Percentiles rank a stretch among this genome's conserved stretches.
Evolutionary conservation across 805 yeast species (phyloP).

Genomic region (Starmerella geochares): DNA sequence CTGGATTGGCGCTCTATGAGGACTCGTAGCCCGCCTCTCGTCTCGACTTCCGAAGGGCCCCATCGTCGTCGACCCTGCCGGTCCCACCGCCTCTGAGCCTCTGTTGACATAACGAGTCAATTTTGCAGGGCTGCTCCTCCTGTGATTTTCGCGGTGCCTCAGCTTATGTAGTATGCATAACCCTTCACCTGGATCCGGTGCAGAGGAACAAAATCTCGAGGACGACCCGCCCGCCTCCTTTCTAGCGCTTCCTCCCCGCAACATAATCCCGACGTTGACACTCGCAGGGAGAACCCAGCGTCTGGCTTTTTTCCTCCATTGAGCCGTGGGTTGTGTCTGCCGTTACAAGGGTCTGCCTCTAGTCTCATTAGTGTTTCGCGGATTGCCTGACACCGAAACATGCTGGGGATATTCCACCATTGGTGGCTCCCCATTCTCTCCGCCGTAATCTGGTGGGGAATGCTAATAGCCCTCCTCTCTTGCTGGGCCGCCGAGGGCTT

Average conservation of each 20-base stretch:
- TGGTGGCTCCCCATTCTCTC: slow-evolving; percentile 55
- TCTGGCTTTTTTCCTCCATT: neutral
- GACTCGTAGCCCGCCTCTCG: no score
- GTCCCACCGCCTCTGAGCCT: neutral
- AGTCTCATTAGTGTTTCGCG: neutral
- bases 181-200: slow-evolving; percentile 1
- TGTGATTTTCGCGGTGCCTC: slow-evolving; percentile 4
- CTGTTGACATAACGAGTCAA: neutral
- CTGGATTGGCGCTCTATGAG: no score
- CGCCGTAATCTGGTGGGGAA: slow-evolving; percentile 75
- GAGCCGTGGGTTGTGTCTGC: neutral
- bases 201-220: neutral
- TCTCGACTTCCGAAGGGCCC: neutral
- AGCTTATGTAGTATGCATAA: slow-evolving; percentile 3
- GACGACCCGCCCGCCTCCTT: neutral
- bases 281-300: neutral
- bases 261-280: no score
- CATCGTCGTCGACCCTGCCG: neutral
- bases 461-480: slow-evolving; percentile 68
- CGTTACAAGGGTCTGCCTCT: neutral
- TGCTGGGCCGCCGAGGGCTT: slow-evolving; percentile 76
- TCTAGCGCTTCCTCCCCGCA: slow-evolving; percentile 2
- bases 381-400: slow-evolving; percentile 1
- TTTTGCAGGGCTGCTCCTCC: neutral
- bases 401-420: slow-evolving; percentile 28